Percentiles rank a stretch among this genome's conserved stretches.
Evolutionary conservation across 441 rosid species (phyloP).

Genomic region (Erysimum pusillum): DNA sequence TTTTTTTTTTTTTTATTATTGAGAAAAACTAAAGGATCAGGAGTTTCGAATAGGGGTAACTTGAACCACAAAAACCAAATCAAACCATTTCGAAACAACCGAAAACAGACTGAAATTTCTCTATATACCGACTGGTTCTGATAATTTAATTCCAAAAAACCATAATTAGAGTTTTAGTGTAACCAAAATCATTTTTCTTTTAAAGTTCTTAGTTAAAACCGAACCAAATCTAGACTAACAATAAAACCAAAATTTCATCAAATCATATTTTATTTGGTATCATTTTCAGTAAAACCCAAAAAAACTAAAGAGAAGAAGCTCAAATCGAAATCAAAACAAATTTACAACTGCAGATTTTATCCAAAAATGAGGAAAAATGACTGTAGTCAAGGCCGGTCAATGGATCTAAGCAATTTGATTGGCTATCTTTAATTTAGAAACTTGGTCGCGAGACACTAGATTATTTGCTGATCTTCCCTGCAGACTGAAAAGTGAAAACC

Average conservation of each 20-base stretch:
- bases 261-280: neutral
- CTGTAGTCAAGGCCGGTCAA: conserved; percentile 9
- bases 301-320: too few relatives aligned
- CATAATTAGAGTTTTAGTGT: neutral
- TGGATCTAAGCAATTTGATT: neutral
- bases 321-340: neutral
- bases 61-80: neutral
- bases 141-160: neutral
- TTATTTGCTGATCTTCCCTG: conserved; percentile 20
- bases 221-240: neutral
- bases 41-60: neutral
- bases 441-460: conserved; percentile 31
- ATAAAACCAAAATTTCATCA: neutral
- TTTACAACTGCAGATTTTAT: neutral
- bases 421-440: neutral
- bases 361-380: neutral
- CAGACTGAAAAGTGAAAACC: conserved; percentile 16
- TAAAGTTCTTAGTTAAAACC: neutral
- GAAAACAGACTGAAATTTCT: neutral
- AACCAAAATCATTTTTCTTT: neutral
- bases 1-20: neutral
- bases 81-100: conserved; percentile 5
- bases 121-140: neutral
- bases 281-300: neutral
- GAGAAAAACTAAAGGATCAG: too few relatives aligned